Base-by-base conservation (phyloP, 495 filamentous ascomycete genomes). In the Penicillium fimorum region DNA sequence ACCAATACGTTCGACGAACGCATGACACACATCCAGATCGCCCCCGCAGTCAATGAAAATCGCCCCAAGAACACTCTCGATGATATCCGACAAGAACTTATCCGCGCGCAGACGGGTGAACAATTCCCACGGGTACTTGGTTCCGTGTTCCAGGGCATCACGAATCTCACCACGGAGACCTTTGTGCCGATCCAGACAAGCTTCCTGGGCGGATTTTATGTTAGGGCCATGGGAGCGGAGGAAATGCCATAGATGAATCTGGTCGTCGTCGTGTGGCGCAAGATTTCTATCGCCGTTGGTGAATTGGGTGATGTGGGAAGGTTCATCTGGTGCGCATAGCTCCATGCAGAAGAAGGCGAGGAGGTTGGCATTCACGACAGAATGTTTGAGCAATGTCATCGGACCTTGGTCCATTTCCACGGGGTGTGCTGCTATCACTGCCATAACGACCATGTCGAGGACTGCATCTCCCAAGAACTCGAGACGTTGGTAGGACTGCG, bases 401-500 rank as follows among this genome's bases (percentile, higher is more conserved):
- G 82, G 63, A 12, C 80, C 69, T 43, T 89, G 83, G 1, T 79
- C 65, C 17, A 93, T 72, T 15, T 78, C 63, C 8, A 61, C 59
- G 2, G 72, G 64, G 35, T 74, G 70, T 0, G 72, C 62, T 57
- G 74, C 83, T 9, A 91, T 71, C 1, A 67, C 68, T 2, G 70
- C 73, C 9, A 87, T 80, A 45, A 97, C 76, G 47, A 96, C 68
- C 67, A 82, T 84, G 66, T 98, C 94, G 0, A 98, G 82, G 11
- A 96, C 73, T 0, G 91, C 81, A 63, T 98, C 94, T 8, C 94
- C 94, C 1, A 97, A 78, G 68, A 91, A 97, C 67, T 98, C 94
- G 13, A 97, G 79, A 0, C 92, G 85, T 60, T 97, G 88, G 67
- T 95, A 90, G 7, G 87, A 92, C 33, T 82, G 75, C 1, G 72